Percentiles rank a stretch among this genome's conserved stretches.
Evolutionary conservation across 202 grass and related monocot genomes (phyloP).

Genomic region (Digitaria exilis): DNA sequence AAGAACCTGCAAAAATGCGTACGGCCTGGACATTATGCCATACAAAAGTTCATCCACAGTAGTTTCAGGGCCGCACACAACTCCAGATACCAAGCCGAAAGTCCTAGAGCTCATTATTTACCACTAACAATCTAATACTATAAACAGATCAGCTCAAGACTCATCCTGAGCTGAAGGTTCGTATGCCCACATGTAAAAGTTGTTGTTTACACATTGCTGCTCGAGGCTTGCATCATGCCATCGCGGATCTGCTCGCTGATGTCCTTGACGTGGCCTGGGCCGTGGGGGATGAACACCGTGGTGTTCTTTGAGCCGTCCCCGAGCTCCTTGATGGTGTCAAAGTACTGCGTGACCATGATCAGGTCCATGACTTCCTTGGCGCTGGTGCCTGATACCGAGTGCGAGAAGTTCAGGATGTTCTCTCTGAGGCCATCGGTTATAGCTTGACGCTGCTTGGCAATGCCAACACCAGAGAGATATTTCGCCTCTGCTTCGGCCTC

Average conservation of each 20-base stretch:
- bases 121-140: not conserved
- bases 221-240: slow-evolving; percentile 82
- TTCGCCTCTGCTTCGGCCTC: slow-evolving; percentile 82
- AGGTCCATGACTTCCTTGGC: slow-evolving; percentile 96
- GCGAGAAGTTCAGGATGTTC: slow-evolving; percentile 80
- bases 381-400: slow-evolving; percentile 61
- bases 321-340: slow-evolving; percentile 92
- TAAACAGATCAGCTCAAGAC: slow-evolving; percentile 2
- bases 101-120: slow-evolving; percentile 21
- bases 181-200: too few relatives aligned
- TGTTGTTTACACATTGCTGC: slow-evolving; percentile 38
- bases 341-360: slow-evolving; percentile 98
- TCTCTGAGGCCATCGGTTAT: slow-evolving; percentile 75
- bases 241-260: slow-evolving; percentile 79
- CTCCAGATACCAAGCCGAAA: slow-evolving; percentile 6
- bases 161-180: not conserved
- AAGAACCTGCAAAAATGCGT: not conserved
- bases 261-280: slow-evolving; percentile 85
- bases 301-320: slow-evolving; percentile 84
- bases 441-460: slow-evolving; percentile 76
- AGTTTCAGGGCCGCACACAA: not conserved
- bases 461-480: slow-evolving; percentile 68
- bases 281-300: slow-evolving; percentile 88
- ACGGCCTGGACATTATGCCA: not conserved
- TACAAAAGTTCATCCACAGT: not conserved